Conservation (phyloP, 257 asterid genomes). For the Capsicum baccatum region DNA sequence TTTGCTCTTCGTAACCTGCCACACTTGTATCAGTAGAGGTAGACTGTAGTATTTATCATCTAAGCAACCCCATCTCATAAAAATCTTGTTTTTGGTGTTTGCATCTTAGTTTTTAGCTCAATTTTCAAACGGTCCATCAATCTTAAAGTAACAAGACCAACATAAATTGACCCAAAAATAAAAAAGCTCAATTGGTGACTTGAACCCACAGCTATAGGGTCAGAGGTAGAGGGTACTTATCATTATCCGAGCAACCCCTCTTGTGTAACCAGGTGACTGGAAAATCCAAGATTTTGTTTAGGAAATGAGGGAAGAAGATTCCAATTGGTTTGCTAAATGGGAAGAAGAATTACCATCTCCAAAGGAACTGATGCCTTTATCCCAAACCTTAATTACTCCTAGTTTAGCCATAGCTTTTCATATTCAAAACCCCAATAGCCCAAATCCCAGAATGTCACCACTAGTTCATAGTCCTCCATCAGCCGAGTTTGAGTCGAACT, state of each 20-base stretch:
- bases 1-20: too few relatives aligned
- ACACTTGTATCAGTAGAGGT: too few relatives aligned
- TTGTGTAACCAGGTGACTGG: too few relatives aligned
- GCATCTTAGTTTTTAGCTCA: not conserved
- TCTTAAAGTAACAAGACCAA: conserved; percentile 21
- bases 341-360: conserved; percentile 81
- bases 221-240: too few relatives aligned
- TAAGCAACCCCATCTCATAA: not conserved
- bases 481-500: conserved; percentile 54
- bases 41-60: too few relatives aligned
- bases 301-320: conserved; percentile 79
- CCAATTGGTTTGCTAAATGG: conserved; percentile 87
- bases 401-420: conserved; percentile 76
- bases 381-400: conserved; percentile 80
- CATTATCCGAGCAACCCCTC: too few relatives aligned
- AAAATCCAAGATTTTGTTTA: conserved; percentile 9
- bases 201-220: too few relatives aligned
- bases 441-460: conserved; percentile 45
- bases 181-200: too few relatives aligned
- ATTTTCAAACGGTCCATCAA: not conserved
- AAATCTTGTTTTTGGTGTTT: not conserved
- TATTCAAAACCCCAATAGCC: conserved; percentile 52
- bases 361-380: conserved; percentile 75
- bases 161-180: not conserved
- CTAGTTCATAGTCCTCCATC: conserved; percentile 49